Evolutionary conservation across 1,139 yeast genomes (phyloP).

Genomic region (Blastobotrys ciferrii): DNA sequence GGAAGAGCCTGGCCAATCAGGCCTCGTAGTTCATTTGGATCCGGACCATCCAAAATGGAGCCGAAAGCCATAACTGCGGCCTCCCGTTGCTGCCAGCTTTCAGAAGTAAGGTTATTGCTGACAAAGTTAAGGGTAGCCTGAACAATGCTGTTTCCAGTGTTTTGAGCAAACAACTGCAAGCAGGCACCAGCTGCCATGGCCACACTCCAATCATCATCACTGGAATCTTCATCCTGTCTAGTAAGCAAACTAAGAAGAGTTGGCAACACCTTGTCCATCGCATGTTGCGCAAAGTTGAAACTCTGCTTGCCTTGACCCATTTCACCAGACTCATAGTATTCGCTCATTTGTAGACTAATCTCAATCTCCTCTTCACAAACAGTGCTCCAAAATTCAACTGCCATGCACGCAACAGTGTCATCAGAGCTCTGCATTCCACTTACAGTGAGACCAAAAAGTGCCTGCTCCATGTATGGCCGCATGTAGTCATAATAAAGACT

Average conservation of each 20-base stretch:
- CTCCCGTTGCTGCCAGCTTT: constrained; percentile 84
- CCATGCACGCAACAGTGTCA: constrained; percentile 94
- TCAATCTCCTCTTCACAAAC: constrained; percentile 96
- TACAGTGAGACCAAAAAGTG: constrained; percentile 84
- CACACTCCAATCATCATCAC: constrained; percentile 95
- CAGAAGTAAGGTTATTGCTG: constrained; percentile 59
- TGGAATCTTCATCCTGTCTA: constrained; percentile 74
- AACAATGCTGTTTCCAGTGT: constrained; percentile 81
- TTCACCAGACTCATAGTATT: constrained; percentile 22
- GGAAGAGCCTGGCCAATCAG: constrained; percentile 79
- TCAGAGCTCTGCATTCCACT: constrained; percentile 85
- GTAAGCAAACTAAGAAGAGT: constrained; percentile 76
- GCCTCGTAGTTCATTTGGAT: constrained; percentile 60
- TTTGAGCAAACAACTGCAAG: constrained; percentile 87
- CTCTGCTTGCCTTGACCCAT: constrained; percentile 27
- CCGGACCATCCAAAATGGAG: constrained; percentile 93
- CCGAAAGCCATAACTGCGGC: constrained; percentile 99
- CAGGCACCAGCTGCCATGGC: constrained; percentile 99
- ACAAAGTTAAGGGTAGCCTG: constrained; percentile 84
- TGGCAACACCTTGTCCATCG: constrained; percentile 83
- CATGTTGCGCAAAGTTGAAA: constrained; percentile 78
- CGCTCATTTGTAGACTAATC: constrained; percentile 61
- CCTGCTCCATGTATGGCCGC: constrained; percentile 97
- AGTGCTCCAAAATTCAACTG: constrained; percentile 97
- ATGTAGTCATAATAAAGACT: constrained; percentile 81